Percentiles rank a stretch among this genome's conserved stretches.
These are phyloP conservation scores for Salix udensis DNA, from an alignment of 345 rosid species.

Conservation along the genomic window DNA sequence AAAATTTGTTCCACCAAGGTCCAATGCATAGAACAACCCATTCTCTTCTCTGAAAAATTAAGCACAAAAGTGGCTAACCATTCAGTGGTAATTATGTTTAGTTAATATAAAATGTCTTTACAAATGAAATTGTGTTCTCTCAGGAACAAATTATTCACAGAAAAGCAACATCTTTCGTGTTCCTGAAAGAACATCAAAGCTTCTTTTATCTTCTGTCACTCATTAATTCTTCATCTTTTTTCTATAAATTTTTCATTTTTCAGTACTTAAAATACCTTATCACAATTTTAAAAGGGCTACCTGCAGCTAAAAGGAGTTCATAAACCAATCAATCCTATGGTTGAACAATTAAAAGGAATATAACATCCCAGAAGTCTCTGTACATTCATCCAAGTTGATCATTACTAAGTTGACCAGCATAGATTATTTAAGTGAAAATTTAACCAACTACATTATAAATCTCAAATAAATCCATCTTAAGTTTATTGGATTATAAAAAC, in stretches of 20 bases:
- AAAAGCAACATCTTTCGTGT: background rate
- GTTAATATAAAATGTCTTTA: background rate
- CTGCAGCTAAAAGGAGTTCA: background rate
- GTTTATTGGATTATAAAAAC: background rate
- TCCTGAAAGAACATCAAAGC: background rate
- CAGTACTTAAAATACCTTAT: background rate
- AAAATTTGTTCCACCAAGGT: constrained; percentile 97
- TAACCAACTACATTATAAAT: background rate
- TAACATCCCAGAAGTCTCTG: background rate
- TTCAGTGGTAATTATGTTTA: background rate
- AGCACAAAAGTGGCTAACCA: background rate
- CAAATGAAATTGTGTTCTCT: background rate
- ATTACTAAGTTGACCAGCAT: background rate
- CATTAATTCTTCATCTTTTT: background rate
- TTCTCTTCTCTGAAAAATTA: constrained; percentile 59
- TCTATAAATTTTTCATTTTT: background rate
- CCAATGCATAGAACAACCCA: constrained; percentile 87
- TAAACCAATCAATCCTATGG: background rate
- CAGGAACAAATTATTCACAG: background rate
- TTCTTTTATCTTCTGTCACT: background rate
- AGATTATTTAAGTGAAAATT: background rate
- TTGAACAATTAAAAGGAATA: background rate
- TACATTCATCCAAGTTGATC: background rate
- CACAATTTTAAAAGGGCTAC: background rate
- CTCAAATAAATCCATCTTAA: background rate